Percentiles rank a stretch among this genome's conserved stretches.
Evolutionary conservation across 352 stramenopile species (phyloP).

Genomic region (Phytopythium mirpurense): DNA sequence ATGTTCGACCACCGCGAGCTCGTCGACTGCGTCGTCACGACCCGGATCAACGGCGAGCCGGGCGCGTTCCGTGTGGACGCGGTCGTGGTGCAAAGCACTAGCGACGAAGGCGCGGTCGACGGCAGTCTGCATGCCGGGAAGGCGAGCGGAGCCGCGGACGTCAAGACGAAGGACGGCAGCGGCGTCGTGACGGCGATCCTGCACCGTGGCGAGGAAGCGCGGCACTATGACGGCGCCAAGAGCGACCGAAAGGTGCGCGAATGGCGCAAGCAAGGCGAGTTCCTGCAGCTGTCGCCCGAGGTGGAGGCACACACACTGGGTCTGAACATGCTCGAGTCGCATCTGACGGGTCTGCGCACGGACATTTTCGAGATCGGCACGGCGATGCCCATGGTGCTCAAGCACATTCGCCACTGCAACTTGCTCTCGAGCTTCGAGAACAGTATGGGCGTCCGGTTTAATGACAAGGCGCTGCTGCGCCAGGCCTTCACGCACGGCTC

Average conservation of each 20-base stretch:
- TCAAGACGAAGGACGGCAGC: conserved; percentile 27
- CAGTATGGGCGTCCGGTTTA: conserved; percentile 56
- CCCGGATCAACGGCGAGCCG: conserved; percentile 58
- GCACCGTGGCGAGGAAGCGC: conserved; percentile 45
- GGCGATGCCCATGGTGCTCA: conserved; percentile 84
- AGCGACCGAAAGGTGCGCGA: conserved; percentile 53
- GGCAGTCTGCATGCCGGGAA: conserved; percentile 1
- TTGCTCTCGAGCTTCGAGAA: conserved; percentile 59
- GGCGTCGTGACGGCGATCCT: conserved; percentile 27
- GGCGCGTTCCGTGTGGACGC: conserved; percentile 60
- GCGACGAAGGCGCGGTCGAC: neutral
- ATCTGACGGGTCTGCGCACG: conserved; percentile 68
- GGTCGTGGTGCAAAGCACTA: conserved; percentile 25
- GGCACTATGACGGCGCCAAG: conserved; percentile 68
- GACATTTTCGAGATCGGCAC: conserved; percentile 81
- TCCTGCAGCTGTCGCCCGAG: conserved; percentile 66
- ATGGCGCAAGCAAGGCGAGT: conserved; percentile 46
- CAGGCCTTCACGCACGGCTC: conserved; percentile 84
- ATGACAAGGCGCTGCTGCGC: conserved; percentile 69
- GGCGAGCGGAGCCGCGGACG: conserved; percentile 4
- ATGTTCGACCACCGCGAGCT: conserved; percentile 45
- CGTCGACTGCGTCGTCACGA: conserved; percentile 68
- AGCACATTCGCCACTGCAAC: conserved; percentile 76
- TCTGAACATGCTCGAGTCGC: conserved; percentile 40
- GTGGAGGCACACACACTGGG: conserved; percentile 38